phyloP scores from a whole-genome alignment of 192 early-diverging fungal genomes.

The Podila epicladia region DNA sequence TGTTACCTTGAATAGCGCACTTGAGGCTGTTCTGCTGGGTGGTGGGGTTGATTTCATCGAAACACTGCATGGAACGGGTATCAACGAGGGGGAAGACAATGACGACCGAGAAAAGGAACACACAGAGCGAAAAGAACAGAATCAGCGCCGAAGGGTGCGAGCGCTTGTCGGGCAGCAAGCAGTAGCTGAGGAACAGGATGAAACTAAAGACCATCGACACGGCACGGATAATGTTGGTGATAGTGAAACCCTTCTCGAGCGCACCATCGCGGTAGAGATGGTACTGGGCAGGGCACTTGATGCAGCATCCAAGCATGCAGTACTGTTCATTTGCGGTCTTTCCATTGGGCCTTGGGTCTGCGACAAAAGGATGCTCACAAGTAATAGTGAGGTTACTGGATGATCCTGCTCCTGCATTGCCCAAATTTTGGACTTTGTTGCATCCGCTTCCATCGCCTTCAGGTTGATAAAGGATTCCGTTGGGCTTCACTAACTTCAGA shows the following conservation, averaged over 20 bases:
- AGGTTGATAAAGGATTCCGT: constrained; percentile 31
- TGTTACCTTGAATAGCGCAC: constrained; percentile 61
- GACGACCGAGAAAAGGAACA: constrained; percentile 59
- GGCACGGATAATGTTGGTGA: constrained; percentile 56
- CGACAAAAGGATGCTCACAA: constrained; percentile 51
- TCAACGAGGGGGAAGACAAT: constrained; percentile 58
- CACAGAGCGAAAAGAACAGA: constrained; percentile 51
- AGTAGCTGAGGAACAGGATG: constrained; percentile 56
- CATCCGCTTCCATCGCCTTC: background rate
- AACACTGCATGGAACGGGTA: constrained; percentile 57
- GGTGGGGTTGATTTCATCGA: constrained; percentile 36
- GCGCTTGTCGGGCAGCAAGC: constrained; percentile 59
- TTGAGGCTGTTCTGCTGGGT: constrained; percentile 56
- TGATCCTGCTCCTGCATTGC: background rate
- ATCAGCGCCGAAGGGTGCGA: constrained; percentile 63
- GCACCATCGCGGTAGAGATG: constrained; percentile 54
- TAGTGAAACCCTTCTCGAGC: constrained; percentile 49
- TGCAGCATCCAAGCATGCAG: constrained; percentile 58
- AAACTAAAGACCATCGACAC: constrained; percentile 53
- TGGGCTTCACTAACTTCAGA: background rate
- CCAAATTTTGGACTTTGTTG: constrained; percentile 7
- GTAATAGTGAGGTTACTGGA: constrained; percentile 9
- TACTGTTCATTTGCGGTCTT: constrained; percentile 16
- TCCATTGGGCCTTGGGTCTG: constrained; percentile 23
- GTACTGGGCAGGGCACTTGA: constrained; percentile 62